Evolutionary conservation across 2,329 filamentous ascomycete genomes (phyloP).

Genomic region (Phyllosticta citrichinensis): DNA sequence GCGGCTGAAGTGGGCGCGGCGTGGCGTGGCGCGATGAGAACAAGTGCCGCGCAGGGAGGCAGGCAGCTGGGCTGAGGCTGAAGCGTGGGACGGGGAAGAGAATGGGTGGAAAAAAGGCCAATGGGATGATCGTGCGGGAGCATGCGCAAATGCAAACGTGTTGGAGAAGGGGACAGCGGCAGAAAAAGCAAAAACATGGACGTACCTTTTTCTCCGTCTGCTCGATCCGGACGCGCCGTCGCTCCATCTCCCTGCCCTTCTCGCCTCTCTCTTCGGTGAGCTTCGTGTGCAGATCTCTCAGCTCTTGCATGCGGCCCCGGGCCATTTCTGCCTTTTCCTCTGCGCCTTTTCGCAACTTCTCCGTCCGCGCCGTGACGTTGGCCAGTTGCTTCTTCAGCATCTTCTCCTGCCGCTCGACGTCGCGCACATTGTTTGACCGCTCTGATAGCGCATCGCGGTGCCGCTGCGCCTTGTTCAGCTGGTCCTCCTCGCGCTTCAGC

Average conservation of each 20-base stretch:
- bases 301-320: slow-evolving; percentile 81
- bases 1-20: neutral
- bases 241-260: slow-evolving; percentile 86
- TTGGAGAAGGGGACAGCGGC: too few relatives aligned
- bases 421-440: slow-evolving; percentile 76
- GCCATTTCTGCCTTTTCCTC: slow-evolving; percentile 72
- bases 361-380: slow-evolving; percentile 79
- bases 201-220: slow-evolving; percentile 96
- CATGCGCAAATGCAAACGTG: too few relatives aligned
- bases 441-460: slow-evolving; percentile 84
- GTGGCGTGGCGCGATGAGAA: neutral
- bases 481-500: slow-evolving; percentile 82
- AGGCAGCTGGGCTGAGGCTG: neutral
- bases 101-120: neutral
- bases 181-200: neutral
- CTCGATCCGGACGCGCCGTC: slow-evolving; percentile 84
- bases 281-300: slow-evolving; percentile 67
- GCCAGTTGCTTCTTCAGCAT: slow-evolving; percentile 73
- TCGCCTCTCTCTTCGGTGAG: slow-evolving; percentile 77
- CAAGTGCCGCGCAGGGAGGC: neutral
- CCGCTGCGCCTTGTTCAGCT: slow-evolving; percentile 65
- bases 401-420: slow-evolving; percentile 81
- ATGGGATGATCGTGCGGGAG: neutral
- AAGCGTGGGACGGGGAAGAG: neutral
- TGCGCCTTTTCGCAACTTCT: slow-evolving; percentile 70